phyloP scores from a whole-genome alignment of 2,329 filamentous ascomycete genomes.

The Fusarium humuli region DNA sequence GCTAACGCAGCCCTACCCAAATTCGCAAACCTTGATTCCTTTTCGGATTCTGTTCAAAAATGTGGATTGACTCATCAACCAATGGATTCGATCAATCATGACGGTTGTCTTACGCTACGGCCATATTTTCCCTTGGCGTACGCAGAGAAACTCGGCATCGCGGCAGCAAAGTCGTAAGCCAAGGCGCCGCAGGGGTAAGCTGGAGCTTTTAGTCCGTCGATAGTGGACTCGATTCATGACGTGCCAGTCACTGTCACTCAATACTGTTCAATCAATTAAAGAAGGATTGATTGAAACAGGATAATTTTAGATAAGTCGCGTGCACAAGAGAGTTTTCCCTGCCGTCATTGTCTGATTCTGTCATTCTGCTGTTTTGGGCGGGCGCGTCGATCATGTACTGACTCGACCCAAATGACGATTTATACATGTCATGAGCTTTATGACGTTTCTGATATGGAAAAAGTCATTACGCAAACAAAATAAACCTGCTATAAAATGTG shows the following conservation, averaged over 20 bases:
- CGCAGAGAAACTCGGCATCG: not conserved
- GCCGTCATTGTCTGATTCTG: too few species aligned
- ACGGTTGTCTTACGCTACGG: too few species aligned
- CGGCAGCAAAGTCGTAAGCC: not conserved
- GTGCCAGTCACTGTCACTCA: too few species aligned
- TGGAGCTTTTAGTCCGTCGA: not conserved
- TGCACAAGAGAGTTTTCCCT: not conserved
- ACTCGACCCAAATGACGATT: not conserved
- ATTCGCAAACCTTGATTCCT: not conserved
- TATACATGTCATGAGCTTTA: not conserved
- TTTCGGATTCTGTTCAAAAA: not conserved
- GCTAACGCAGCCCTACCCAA: not conserved
- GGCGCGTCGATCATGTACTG: not conserved
- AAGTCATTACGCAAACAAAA: not conserved
- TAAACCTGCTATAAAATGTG: not conserved
- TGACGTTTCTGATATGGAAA: not conserved
- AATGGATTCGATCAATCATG: rapidly evolving
- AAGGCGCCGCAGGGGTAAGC: not conserved
- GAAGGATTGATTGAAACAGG: not conserved
- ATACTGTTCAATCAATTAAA: too few species aligned
- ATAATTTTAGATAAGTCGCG: not conserved
- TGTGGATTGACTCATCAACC: not conserved
- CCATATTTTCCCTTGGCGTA: not conserved
- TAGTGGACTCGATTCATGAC: not conserved
- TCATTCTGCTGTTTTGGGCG: not conserved